Base-by-base conservation (phyloP, 2,329 filamentous ascomycete genomes). In the Furcasterigmium sp. region DNA sequence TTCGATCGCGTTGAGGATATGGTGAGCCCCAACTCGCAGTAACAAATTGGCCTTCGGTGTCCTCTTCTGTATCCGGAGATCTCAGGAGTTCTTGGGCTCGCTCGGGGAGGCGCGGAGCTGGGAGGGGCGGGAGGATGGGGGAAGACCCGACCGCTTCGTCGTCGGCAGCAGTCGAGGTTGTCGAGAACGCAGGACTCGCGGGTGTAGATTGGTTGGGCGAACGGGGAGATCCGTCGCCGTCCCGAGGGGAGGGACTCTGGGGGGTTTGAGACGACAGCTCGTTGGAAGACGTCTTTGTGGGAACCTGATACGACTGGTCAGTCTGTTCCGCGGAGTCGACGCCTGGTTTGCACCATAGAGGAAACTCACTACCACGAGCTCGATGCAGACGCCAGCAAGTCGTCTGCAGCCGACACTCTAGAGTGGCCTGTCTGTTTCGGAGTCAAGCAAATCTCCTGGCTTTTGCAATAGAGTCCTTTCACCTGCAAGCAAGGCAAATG, bases 11-110 rank as follows among this genome's bases (percentile, higher is more conserved):
- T 48, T 75, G 76, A 43, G 86, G 83, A 66, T 95, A 95, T 18
- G 91, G 91, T 42, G 90, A 95, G 44, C 91, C 91, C 90, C 91
- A 95, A 61, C 85, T 91, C 39, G 89, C 85, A 37, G 88, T 93
- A 47, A 75, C 73, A 61, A 77, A 81, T 45, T 63, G 65, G 34
- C 56, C 58, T 40, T 69, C 67, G 51, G 64, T 62, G 39, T 53
- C 52, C 39, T 52, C 55, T 37, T 48, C 60, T 48, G 57, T 57
- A 52, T 72, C 69, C 36, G 78, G 75, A n/a, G 74, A 79, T 58
- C 73, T 70, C 56, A 82, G 60, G 46, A 80, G 62, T 45, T 75
- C 70, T 51, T 70, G 66, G 30, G 75, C 73, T 50, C 76, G 74
- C 37, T 75, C 72, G 49, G 79, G 70, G 29, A 84, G 68, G 48